phyloP scores from a whole-genome alignment of 2,329 filamentous ascomycete species.

The Bipolaris gigantea region DNA sequence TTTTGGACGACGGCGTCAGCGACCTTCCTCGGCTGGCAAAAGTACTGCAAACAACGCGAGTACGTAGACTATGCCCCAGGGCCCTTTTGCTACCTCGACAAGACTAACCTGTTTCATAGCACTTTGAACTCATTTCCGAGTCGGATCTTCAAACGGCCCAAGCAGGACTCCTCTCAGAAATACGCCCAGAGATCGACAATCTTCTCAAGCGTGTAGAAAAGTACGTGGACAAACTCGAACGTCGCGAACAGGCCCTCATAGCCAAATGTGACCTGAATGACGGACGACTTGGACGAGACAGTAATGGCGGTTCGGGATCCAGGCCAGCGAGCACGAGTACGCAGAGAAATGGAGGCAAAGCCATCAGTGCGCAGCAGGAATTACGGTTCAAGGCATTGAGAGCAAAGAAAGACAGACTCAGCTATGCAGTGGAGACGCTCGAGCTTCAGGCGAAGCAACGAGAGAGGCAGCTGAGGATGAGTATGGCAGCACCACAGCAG shows the following conservation, averaged over 20 bases:
- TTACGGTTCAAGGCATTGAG: constrained; percentile 67
- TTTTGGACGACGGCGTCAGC: constrained; percentile 63
- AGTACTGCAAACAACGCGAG: constrained; percentile 64
- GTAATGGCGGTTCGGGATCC: constrained; percentile 25
- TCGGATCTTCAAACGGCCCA: constrained; percentile 80
- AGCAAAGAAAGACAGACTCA: constrained; percentile 81
- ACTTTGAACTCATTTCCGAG: constrained; percentile 91
- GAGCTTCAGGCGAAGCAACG: constrained; percentile 83
- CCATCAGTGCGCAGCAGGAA: constrained; percentile 53
- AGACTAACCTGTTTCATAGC: constrained; percentile 53
- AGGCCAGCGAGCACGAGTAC: constrained; percentile 28
- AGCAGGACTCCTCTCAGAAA: constrained; percentile 80
- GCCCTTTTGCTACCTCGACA: neutral
- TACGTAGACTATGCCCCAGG: constrained; percentile 39
- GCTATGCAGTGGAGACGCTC: constrained; percentile 83
- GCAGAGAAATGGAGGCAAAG: constrained; percentile 33
- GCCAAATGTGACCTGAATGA: constrained; percentile 83
- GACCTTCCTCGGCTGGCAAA: constrained; percentile 65
- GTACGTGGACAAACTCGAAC: constrained; percentile 78
- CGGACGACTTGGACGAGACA: constrained; percentile 60
- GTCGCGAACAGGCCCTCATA: constrained; percentile 80
- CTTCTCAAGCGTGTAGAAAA: constrained; percentile 81
- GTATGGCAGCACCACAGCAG: constrained; percentile 61
- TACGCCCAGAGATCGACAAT: constrained; percentile 79
- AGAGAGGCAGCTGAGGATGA: constrained; percentile 72